Base-by-base conservation (phyloP, 805 yeast species). In the Candida coleopterorum region DNA sequence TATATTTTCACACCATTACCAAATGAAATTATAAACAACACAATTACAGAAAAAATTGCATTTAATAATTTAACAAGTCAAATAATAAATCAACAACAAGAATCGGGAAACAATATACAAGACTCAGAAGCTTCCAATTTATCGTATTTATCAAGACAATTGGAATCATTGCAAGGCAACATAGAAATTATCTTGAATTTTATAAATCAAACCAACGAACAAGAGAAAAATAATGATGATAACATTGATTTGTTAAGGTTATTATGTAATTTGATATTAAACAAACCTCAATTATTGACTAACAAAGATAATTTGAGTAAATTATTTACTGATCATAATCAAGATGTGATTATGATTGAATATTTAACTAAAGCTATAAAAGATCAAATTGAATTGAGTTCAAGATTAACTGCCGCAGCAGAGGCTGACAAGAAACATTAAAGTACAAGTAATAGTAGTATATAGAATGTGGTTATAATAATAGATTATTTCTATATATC, bases 281-380 rank as follows among this genome's bases (percentile, higher is more conserved):
- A 65, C 48, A 74, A 70, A 48, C 75, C 79, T 15, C 62, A 63
- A 43, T 64, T 70, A 40, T 69, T 77, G 39, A 56, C 69, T 43
- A 69, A 75, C 44, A 49, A 69, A 44, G 76, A 73, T 30, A 70
- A 70, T 34, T 68, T 83, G 49, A 77, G 75, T 53, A 60, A 69
- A 45, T 71, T 79, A 43, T 78, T 85, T 70, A 77, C 76, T 54
- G 70, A 75, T 25, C 88, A 85, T 56, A 69, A 81, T 55, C 87
- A 85, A 58, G 95, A 87, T 51, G 79, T 86, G 29, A 70, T 84
- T 43, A 76, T 86, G 78, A 74, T 87, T 44, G 90, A 85, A 55
- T 84, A 81, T 55, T 72, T 87, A 60, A 81, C 95, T 39, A 78
- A 81, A 47, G 84, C 93, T 38, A 79, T 87, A 49, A 85, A 83